Conservation (phyloP, 805 yeast genomes). For the Jamesozyma jinghongensis region DNA sequence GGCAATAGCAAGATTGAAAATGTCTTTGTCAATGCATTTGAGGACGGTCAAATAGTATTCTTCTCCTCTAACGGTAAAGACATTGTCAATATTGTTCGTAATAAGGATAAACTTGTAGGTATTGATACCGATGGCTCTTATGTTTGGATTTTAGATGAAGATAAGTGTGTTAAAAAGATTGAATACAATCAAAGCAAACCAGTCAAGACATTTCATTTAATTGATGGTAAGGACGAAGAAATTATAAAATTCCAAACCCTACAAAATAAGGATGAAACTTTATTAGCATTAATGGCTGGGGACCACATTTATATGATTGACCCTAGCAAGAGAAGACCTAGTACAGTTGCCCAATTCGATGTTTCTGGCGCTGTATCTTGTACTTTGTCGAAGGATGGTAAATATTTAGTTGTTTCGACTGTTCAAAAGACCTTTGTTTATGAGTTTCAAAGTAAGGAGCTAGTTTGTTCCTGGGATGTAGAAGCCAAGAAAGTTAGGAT, state of each 20-base stretch:
- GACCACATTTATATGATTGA: slow-evolving; percentile 54
- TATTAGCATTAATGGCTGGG: slow-evolving; percentile 25
- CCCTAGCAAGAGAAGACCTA: slow-evolving; percentile 37
- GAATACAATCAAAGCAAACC: slow-evolving; percentile 28
- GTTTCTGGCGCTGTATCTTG: slow-evolving; percentile 13
- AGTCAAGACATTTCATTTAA: slow-evolving; percentile 29
- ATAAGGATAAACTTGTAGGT: slow-evolving; percentile 30
- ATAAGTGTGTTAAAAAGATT: slow-evolving; percentile 27
- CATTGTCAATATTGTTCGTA: slow-evolving; percentile 32
- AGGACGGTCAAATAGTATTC: slow-evolving; percentile 26
- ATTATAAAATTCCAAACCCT: slow-evolving; percentile 26
- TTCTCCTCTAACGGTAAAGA: slow-evolving; percentile 28
- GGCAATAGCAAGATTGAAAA: slow-evolving; percentile 11
- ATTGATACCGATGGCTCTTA: slow-evolving; percentile 28
- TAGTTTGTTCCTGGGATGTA: slow-evolving; percentile 17
- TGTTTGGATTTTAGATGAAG: slow-evolving; percentile 30
- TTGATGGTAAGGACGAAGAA: slow-evolving; percentile 26
- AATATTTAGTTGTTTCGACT: slow-evolving; percentile 17
- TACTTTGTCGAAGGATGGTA: slow-evolving; percentile 14
- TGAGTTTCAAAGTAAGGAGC: slow-evolving; percentile 12
- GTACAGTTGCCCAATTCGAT: slow-evolving; percentile 18
- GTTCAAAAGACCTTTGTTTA: slow-evolving; percentile 12
- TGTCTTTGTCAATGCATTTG: slow-evolving; percentile 24
- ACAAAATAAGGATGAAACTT: slow-evolving; percentile 6
- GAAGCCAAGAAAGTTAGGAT: slow-evolving; percentile 15